A percentile compares a stretch with the other conserved stretches of the same genome.
These are phyloP conservation scores for Heracleum sosnowskyi DNA, from an alignment of 129 eudicot species.

Conservation along the genomic window DNA sequence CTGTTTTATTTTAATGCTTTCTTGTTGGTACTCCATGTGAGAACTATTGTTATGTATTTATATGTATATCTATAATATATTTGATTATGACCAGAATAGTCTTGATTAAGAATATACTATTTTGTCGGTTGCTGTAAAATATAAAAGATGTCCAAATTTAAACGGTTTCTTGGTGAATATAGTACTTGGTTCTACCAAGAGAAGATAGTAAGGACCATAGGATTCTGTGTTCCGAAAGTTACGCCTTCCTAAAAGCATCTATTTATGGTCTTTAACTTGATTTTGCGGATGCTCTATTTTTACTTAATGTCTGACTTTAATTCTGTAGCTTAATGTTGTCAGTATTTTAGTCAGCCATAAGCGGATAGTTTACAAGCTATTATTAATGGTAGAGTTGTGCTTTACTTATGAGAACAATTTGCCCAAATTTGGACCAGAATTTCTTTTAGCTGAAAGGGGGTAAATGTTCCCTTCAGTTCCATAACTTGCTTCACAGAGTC, in stretches of 20 bases:
- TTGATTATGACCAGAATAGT: background rate
- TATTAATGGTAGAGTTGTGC: background rate
- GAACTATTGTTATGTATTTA: background rate
- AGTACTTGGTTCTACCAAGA: background rate
- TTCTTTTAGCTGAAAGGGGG: background rate
- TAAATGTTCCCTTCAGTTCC: background rate
- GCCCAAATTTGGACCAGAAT: background rate
- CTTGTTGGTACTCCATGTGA: background rate
- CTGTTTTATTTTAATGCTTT: conserved; percentile 2
- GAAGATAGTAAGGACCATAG: background rate
- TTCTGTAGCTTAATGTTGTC: background rate
- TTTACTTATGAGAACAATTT: background rate
- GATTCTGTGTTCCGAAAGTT: background rate
- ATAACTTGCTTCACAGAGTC: background rate
- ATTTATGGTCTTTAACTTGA: background rate
- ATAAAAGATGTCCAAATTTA: background rate
- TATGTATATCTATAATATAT: background rate
- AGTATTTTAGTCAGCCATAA: background rate
- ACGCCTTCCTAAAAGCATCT: background rate
- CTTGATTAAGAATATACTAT: conserved; percentile 6
- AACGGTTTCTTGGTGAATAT: background rate
- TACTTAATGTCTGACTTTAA: background rate
- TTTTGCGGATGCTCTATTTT: background rate
- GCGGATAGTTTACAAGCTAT: background rate
- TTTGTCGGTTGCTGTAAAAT: conserved; percentile 7